These are phyloP conservation scores for Coprinopsis cinerea DNA, from an alignment of 768 basidiomycete species.

Conservation along the genomic window DNA sequence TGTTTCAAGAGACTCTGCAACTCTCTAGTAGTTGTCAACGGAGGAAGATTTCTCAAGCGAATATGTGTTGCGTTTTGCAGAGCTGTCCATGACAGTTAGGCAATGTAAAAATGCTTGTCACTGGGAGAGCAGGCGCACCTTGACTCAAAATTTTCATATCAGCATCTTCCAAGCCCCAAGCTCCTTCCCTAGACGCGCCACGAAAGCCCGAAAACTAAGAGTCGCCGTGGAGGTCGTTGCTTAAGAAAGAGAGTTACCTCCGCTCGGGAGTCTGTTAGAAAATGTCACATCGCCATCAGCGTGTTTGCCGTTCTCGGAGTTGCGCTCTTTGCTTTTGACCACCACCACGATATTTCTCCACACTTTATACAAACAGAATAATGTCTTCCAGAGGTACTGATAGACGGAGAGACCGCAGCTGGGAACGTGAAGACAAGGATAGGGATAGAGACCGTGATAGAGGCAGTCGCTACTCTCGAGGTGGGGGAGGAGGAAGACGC, in stretches of 20 bases:
- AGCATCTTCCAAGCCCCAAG: constrained; percentile 2
- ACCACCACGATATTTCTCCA: not conserved
- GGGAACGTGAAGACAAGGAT: constrained; percentile 53
- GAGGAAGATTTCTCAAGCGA: constrained; percentile 42
- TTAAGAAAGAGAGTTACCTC: too few relatives aligned
- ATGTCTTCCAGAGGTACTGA: constrained; percentile 49
- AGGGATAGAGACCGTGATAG: constrained; percentile 39
- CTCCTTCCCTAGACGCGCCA: not conserved
- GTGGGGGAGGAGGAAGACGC: constrained; percentile 29
- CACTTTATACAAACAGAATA: not conserved
- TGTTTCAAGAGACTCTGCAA: constrained; percentile 39
- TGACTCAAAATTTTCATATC: constrained; percentile 6
- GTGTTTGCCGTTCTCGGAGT: not conserved
- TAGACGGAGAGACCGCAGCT: constrained; percentile 56
- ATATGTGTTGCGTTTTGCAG: constrained; percentile 34
- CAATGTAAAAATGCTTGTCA: not conserved
- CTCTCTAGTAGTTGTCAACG: constrained; percentile 49
- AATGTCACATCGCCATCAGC: too few relatives aligned
- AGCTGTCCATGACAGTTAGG: constrained; percentile 10
- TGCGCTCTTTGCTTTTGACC: not conserved
- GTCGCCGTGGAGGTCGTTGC: too few relatives aligned
- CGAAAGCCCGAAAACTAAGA: too few relatives aligned
- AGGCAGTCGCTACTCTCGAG: constrained; percentile 20
- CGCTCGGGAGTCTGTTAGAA: too few relatives aligned
- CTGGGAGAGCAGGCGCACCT: not conserved